Base-by-base conservation (phyloP, 805 yeast genomes). In the Ogataea degrootiae region DNA sequence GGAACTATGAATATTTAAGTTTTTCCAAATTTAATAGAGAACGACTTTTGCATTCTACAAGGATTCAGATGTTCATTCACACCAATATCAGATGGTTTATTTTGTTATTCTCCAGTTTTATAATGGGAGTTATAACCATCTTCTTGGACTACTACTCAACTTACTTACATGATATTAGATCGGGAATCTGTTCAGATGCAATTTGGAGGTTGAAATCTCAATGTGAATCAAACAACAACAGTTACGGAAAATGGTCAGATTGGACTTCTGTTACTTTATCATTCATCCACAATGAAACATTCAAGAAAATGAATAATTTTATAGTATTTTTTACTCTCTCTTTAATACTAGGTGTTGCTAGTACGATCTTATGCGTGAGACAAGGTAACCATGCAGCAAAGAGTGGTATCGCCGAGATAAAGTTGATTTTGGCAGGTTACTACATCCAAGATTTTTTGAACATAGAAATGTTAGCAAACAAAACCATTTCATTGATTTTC, bases 331-430 rank as follows among this genome's bases (percentile, higher is more conserved):
- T 71, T 1, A n/a, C 65, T 4, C 56, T 70, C 3, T 67, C 79
- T 2, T 48, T 71, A 2, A 21, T 67, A 8, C 63, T 75, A 34
- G 79, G 77, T 0, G 46, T 65, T 1, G 45, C 67, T 0, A 73
- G 80, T 0, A 68, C 72, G 9, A 42, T 60, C 1, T 37, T 68
- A 5, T 58, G 68, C 1, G 47, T 52, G 33, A 52, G 45, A 23
- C 66, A 76, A 2, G 39, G 39, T 8, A 68, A 72, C 0, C 67
- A 67, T 48, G 71, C 78, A 5, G 61, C 69, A 22, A 70, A 73
- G 48, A 75, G 87, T 43, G 96, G 96, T 6, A 84, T 88, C 29
- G 76, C 90, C 0, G 96, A 87, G 56, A 75, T 85, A 42, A 83
- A 83, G 57, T 71, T 83, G 37, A 76, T 85, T 17, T 71, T 87